Evolutionary conservation across 345 rosid species (phyloP), one percentile per base, ranked within the genome.

Genomic region (Camelina hispida): DNA sequence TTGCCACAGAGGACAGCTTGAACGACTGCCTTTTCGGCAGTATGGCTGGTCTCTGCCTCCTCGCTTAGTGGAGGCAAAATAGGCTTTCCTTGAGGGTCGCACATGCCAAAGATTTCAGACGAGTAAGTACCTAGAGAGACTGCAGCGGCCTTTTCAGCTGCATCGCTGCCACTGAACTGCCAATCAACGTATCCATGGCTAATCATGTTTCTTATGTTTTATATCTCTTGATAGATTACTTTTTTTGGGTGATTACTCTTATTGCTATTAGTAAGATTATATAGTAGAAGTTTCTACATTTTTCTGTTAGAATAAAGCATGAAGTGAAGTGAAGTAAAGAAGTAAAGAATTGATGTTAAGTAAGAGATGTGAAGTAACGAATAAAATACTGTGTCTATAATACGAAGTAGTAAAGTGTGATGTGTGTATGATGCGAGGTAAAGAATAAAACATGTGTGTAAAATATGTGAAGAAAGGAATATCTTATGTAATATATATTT

Each of bases 11-110:
- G 66, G 13, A 91, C 44, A 10, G 91, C 73, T 16, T 85, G 75
- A 17, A 78, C 70, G 6, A 87, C 40, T 0, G 91, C 91, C n/a
- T 85, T 85, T 63, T 81, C 93, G 0, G 91, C 97, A 0, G 32
- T 68, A 1, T 82, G 82, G 62, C 86, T 85, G 2, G 58, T 61
- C 17, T 93, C 83, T 2, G 89, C 84, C 14, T 82, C 82, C 12
- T 87, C 89, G 4, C 67, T 83, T 48, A 70, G 86, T 1, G 88
- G 81, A 0, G 86, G 87, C 15, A 89, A 43, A 18, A 78, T 62
- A 2, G 76, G n/a, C 34, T 83, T 66, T 11, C 84, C 85, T 1
- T 73, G 71, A 5, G 69, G 38, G 62, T 80, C 57, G 9, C 87
- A 71, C 11, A 78, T 69, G 7, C 9, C 78, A 12, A 47, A 46